Conservation (phyloP, 1,284 basidiomycete species). For the Pseudozyma flocculosa region DNA sequence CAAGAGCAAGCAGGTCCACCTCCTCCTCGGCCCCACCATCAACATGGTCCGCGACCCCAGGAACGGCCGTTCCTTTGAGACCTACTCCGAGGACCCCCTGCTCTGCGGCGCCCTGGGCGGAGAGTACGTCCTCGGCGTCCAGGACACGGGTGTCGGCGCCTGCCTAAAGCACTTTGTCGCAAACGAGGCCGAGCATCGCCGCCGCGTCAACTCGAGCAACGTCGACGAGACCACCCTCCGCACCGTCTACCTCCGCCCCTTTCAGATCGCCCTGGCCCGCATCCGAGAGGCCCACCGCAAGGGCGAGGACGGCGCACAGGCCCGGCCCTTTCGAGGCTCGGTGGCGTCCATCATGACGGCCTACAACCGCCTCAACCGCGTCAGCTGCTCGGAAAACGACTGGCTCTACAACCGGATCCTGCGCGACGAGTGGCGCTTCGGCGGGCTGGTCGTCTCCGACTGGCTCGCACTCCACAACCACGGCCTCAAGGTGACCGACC, state of each 20-base stretch:
- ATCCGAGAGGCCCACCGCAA: no score
- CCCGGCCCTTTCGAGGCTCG: conserved; percentile 1
- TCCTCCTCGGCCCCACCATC: conserved; percentile 10
- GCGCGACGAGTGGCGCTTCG: conserved; percentile 73
- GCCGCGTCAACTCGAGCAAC: not conserved
- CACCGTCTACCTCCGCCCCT: not conserved
- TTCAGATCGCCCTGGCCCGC: not conserved
- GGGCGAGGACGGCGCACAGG: not conserved
- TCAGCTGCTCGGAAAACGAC: conserved; percentile 69
- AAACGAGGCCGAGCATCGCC: conserved; percentile 9
- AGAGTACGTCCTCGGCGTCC: conserved; percentile 4
- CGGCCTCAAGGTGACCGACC: conserved; percentile 1
- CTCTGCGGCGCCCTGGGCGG: conserved; percentile 6
- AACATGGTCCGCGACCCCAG: conserved; percentile 8
- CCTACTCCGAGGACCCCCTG: conserved; percentile 9
- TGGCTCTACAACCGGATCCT: conserved; percentile 68
- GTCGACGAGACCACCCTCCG: not conserved
- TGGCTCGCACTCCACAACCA: conserved; percentile 5
- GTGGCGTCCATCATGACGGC: conserved; percentile 15
- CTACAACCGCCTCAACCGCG: conserved; percentile 66
- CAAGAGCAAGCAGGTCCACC: conserved; percentile 12
- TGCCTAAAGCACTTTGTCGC: conserved; percentile 14
- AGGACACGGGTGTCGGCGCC: conserved; percentile 6
- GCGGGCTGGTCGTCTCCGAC: conserved; percentile 66
- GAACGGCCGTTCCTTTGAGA: conserved; percentile 9